Base-by-base conservation (phyloP, 371 early-diverging fungal genomes). In the Smittium mucronatum region DNA sequence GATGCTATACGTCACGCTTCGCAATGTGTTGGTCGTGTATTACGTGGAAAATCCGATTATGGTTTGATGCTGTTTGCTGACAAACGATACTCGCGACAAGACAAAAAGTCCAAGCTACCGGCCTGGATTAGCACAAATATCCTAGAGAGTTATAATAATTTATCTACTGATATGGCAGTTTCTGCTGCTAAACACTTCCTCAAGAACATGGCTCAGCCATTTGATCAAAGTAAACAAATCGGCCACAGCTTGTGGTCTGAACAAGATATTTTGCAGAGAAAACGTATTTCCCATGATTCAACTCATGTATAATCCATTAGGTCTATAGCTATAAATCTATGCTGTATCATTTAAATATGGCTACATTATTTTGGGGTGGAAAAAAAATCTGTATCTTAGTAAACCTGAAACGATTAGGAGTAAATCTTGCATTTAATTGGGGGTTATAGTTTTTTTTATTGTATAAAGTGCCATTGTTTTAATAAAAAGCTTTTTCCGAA, bases 1-100 rank as follows among this genome's bases (percentile, higher is more conserved):
- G 99, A 99, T 76, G 99, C 99, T 0, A 90, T 99, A 87, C 88
- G 99, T 5, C 99, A 99, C 81, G 98, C 99, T 68, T 98, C 99
- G 11, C 99, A 99, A 81, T 99, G 99, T 80, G 92, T 97, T 21
- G 99, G 99, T 34, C 87, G 99, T 70, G 99, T 99, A 15, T 71
- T 99, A 69, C 83, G 99, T 67, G 97, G 98, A 73, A 99, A 98
- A 76, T 93, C 91, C 0, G 99, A 99, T 77, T 99, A 99, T 77
- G 99, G 99, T 25, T 75, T 99, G 36, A 99, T 99, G 99, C 88
- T 99, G 33, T 90, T 99, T 83, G 99, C 99, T 2, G 99, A 99
- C 76, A 93, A 95, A 86, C 81, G 99, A 71, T 99, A 95, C 81
- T 92, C 93, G 29, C 83, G 93, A 30, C 84, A 87, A 1, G 99